Evolutionary conservation across 257 asterid genomes (phyloP).

Genomic region (Solanum piurae): DNA sequence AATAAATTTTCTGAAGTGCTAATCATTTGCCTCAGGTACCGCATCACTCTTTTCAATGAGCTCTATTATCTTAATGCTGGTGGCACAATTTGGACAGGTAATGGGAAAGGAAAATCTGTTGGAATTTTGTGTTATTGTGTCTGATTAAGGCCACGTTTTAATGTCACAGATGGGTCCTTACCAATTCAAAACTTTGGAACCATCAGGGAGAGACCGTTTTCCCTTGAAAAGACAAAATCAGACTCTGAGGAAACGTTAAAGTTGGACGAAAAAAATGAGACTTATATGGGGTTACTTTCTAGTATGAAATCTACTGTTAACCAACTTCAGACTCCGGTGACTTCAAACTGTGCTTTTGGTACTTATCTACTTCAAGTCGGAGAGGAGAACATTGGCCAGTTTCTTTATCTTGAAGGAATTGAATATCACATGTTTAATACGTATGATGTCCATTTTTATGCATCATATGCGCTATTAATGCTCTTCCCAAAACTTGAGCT

Average conservation of each 20-base stretch:
- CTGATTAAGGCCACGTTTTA: not conserved
- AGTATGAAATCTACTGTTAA: constrained; percentile 59
- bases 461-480: constrained; percentile 63
- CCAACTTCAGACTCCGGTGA: constrained; percentile 46
- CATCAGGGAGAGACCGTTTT: constrained; percentile 36
- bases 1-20: constrained; percentile 6
- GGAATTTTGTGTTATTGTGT: not conserved
- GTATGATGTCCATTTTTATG: constrained; percentile 85
- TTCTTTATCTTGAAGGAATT: constrained; percentile 87
- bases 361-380: constrained; percentile 50
- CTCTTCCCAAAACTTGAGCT: constrained; percentile 85
- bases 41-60: constrained; percentile 84
- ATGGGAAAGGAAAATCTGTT: not conserved
- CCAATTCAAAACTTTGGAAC: constrained; percentile 51
- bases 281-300: constrained; percentile 59
- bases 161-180: constrained; percentile 68
- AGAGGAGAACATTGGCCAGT: constrained; percentile 89
- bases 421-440: constrained; percentile 97
- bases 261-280: constrained; percentile 33
- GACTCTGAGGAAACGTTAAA: not conserved
- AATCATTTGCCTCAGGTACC: constrained; percentile 57
- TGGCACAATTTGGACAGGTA: constrained; percentile 95
- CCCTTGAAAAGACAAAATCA: constrained; percentile 38
- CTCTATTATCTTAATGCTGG: constrained; percentile 90
- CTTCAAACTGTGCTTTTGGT: constrained; percentile 64